Conservation (phyloP, 2,329 filamentous ascomycete species). For the Trichoderma aggressivum region DNA sequence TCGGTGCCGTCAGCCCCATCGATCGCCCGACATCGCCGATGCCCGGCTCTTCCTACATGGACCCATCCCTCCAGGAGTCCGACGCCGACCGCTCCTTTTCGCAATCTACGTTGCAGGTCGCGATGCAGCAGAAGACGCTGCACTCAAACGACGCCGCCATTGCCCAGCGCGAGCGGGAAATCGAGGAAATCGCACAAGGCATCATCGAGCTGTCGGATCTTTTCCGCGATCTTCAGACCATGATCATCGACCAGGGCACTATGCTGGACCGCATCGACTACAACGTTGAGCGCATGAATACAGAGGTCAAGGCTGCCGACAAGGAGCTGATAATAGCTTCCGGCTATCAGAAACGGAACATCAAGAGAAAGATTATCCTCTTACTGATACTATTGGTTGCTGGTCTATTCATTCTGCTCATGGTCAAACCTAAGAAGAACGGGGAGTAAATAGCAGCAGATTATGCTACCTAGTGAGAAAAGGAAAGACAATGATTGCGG, state of each 20-base stretch:
- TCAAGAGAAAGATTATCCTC: conserved; percentile 89
- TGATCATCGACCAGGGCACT: conserved; percentile 91
- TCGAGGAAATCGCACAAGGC: conserved; percentile 95
- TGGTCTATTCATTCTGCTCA: conserved; percentile 79
- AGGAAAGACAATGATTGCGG: neutral
- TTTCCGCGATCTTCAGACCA: conserved; percentile 91
- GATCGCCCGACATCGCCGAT: conserved; percentile 54
- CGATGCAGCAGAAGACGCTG: conserved; percentile 62
- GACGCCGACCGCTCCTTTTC: conserved; percentile 92
- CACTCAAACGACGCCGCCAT: conserved; percentile 81
- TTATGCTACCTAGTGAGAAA: too few relatives aligned
- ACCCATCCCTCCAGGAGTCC: conserved; percentile 87
- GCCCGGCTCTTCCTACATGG: conserved; percentile 58
- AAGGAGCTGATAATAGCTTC: conserved; percentile 87
- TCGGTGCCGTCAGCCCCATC: conserved; percentile 46
- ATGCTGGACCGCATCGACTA: conserved; percentile 95
- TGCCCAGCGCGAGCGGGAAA: conserved; percentile 88
- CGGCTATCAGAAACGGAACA: conserved; percentile 81
- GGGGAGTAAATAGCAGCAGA: conserved; percentile 25
- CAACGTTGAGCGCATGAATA: conserved; percentile 94
- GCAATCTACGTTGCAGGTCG: conserved; percentile 81
- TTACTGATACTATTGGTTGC: conserved; percentile 80
- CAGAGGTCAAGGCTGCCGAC: conserved; percentile 87
- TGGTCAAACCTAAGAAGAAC: conserved; percentile 72
- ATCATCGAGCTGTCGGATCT: conserved; percentile 97